Base-by-base conservation (phyloP, 345 rosid genomes). In the Syzygium jambos region DNA sequence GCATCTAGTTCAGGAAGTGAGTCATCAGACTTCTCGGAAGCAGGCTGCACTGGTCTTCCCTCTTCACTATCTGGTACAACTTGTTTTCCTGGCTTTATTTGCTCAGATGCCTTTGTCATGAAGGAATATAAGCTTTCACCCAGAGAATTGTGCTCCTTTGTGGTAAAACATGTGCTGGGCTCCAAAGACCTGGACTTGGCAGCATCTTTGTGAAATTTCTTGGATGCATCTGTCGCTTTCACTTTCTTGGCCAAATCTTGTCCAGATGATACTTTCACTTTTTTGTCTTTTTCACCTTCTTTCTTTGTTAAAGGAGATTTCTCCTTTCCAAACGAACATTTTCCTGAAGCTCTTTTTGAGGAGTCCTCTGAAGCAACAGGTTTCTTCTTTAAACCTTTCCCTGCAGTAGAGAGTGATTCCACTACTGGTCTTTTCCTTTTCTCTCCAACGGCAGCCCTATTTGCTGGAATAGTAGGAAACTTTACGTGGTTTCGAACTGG, bases 401-500 rank as follows among this genome's bases (percentile, higher is more conserved):
- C 93, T 89, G 87, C 90, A 85, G 86, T 88, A 51, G 89, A 56
- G 88, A 86, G 90, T 57, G 86, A 85, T 82, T 91, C 95, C 77
- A 85, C 54, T 51, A 89, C 85, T 87, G 56, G 89, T 87, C 88
- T 90, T 88, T 90, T 90, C 85, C 86, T 91, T 85, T 89, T 89
- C 73, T 85, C 88, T 86, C 86, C 88, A 61, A 68, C 38, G 63
- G 59, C 27, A 78, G 85, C 78, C 90, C 88, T 93, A 88, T 85
- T 89, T 55, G 89, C 91, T 90, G 87, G 91, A 30, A 85, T 80
- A 84, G 78, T 88, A 89, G 99, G 99, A 89, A 96, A 98, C 87
- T 87, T 90, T 84, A 96, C 88, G 89, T 95, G 98, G 88, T 94
- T 91, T 91, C 99, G 94, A 68, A 86, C 87, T 52, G 99, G 99